These are phyloP conservation scores for Alectoria sarmentosa DNA, from an alignment of 495 filamentous ascomycete species.

Conservation along the genomic window DNA sequence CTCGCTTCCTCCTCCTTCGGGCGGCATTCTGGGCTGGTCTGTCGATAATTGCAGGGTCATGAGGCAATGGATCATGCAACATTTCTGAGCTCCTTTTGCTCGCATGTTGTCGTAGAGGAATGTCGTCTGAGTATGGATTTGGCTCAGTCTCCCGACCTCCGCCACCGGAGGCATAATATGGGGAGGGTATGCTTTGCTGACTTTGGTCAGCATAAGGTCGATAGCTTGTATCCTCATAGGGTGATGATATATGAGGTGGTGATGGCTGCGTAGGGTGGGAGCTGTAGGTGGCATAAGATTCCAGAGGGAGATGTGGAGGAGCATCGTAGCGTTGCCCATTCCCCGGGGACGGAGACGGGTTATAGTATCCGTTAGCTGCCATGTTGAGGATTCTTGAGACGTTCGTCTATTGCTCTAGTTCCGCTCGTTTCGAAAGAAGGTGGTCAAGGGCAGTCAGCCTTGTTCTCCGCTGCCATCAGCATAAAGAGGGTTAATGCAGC, in stretches of 20 bases:
- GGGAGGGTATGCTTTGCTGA: slow-evolving; percentile 38
- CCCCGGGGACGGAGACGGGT: slow-evolving; percentile 36
- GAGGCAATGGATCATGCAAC: slow-evolving; percentile 20
- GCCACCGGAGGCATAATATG: slow-evolving; percentile 47
- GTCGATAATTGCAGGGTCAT: slow-evolving; percentile 30
- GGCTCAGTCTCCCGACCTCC: slow-evolving; percentile 35
- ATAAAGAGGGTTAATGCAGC: slow-evolving; percentile 5
- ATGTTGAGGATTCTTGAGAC: slow-evolving; percentile 36
- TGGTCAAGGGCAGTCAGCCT: neutral
- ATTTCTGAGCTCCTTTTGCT: slow-evolving; percentile 18
- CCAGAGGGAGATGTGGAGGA: slow-evolving; percentile 30
- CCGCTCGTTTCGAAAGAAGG: neutral
- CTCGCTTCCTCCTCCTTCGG: slow-evolving; percentile 43
- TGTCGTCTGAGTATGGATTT: slow-evolving; percentile 52
- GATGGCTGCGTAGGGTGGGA: slow-evolving; percentile 25
- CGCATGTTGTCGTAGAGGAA: slow-evolving; percentile 52
- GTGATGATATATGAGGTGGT: slow-evolving; percentile 48
- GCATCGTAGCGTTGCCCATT: slow-evolving; percentile 31
- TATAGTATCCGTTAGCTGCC: slow-evolving; percentile 81
- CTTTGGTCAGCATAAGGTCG: slow-evolving; percentile 43
- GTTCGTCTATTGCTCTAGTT: neutral
- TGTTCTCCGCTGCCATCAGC: neutral
- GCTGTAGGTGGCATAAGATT: slow-evolving; percentile 26
- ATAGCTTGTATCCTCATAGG: slow-evolving; percentile 58
- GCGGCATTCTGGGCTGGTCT: slow-evolving; percentile 40